These are phyloP conservation scores for Sporopachydermia cereana DNA, from an alignment of 1,139 yeast genomes.

Conservation along the genomic window DNA sequence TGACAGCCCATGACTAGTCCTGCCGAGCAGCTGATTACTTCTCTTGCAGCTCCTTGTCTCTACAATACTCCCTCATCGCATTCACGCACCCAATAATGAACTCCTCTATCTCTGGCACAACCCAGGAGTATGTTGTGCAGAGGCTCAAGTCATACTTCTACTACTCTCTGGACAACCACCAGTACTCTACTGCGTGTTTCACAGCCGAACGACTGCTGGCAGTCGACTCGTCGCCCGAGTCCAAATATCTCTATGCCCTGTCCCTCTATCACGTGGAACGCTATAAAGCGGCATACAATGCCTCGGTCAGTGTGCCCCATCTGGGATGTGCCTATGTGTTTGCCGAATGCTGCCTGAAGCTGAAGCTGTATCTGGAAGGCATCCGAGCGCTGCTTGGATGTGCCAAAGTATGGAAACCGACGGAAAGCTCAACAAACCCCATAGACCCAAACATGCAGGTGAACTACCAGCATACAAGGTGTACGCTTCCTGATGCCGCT, in stretches of 20 bases:
- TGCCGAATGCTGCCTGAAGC: conserved; percentile 50
- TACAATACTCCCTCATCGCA: too few species aligned
- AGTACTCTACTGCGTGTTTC: conserved; percentile 64
- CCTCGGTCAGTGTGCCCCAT: conserved; percentile 36
- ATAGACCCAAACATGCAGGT: background rate
- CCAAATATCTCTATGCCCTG: conserved; percentile 52
- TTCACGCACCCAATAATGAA: background rate
- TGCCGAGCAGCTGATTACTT: too few species aligned
- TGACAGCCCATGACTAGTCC: too few species aligned
- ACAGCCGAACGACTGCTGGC: conserved; percentile 69
- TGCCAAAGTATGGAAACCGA: conserved; percentile 14
- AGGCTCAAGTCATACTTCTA: conserved; percentile 19
- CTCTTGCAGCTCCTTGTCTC: too few species aligned
- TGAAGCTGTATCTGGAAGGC: conserved; percentile 52
- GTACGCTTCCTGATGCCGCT: conserved; percentile 49
- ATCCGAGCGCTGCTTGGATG: conserved; percentile 34
- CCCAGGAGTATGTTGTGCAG: background rate
- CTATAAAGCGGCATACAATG: conserved; percentile 48
- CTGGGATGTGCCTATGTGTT: conserved; percentile 63
- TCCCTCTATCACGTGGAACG: conserved; percentile 45
- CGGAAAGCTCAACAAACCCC: background rate
- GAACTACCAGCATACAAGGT: conserved; percentile 10
- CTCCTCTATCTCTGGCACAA: background rate
- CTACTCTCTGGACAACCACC: conserved; percentile 62
- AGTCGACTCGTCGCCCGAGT: conserved; percentile 35